Evolutionary conservation across 2,329 filamentous ascomycete genomes (phyloP).

Genomic region (Aphanocladium album): DNA sequence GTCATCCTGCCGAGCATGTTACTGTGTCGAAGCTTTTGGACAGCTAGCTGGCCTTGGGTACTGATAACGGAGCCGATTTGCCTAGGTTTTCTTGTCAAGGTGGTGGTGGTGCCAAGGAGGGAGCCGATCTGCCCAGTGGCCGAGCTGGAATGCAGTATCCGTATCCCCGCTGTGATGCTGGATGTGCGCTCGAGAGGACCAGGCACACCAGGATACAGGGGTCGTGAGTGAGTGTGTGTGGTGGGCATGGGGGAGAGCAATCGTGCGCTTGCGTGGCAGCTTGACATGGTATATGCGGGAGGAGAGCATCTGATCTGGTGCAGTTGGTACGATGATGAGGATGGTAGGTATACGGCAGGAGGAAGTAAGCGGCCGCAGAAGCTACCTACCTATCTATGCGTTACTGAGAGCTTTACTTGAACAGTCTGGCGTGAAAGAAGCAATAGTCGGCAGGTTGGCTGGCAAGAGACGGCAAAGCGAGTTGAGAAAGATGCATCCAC

Average conservation of each 20-base stretch:
- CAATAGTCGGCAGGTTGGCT: too few relatives aligned
- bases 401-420: too few relatives aligned
- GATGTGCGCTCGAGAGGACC: too few relatives aligned
- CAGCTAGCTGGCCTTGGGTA: background rate
- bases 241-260: too few relatives aligned
- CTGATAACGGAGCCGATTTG: background rate
- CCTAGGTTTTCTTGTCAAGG: background rate
- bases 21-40: too few relatives aligned
- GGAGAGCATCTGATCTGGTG: background rate
- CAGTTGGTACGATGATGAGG: too few relatives aligned
- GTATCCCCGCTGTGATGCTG: background rate
- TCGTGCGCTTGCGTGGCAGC: background rate
- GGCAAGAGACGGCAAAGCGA: background rate
- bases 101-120: background rate
- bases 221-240: background rate
- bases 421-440: too few relatives aligned
- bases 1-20: background rate
- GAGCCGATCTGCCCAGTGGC: slow-evolving; percentile 5
- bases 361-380: too few relatives aligned
- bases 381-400: too few relatives aligned
- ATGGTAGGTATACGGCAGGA: too few relatives aligned
- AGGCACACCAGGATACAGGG: background rate
- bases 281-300: background rate
- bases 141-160: slow-evolving; percentile 2
- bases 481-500: background rate